Percentiles rank a stretch among this genome's conserved stretches.
phyloP scores from a whole-genome alignment of 805 yeast species.

The Nakazawaea wickerhamii region DNA sequence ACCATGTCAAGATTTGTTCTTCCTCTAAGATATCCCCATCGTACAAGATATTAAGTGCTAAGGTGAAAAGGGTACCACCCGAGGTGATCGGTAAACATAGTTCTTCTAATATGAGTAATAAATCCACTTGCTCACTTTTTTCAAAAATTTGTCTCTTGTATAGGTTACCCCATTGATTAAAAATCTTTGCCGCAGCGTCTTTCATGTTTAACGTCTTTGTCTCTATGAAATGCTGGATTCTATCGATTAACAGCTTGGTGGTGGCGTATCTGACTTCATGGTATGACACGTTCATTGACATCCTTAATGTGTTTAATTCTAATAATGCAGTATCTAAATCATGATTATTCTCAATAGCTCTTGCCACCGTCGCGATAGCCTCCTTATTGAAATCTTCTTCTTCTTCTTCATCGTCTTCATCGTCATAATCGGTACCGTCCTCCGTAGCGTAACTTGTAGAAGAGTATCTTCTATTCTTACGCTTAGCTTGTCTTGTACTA shows the following conservation, averaged over 20 bases:
- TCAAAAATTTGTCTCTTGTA: constrained; percentile 84
- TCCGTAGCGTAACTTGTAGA: constrained; percentile 24
- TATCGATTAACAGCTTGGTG: constrained; percentile 58
- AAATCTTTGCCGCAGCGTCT: constrained; percentile 71
- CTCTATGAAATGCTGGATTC: constrained; percentile 67
- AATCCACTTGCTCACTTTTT: constrained; percentile 68
- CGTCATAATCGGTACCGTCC: constrained; percentile 25
- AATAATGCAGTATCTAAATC: constrained; percentile 88
- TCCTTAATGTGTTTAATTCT: constrained; percentile 89
- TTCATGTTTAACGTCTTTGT: constrained; percentile 74
- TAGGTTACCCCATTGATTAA: constrained; percentile 76
- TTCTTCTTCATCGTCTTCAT: constrained; percentile 34
- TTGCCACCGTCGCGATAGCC: constrained; percentile 88
- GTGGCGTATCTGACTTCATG: constrained; percentile 89
- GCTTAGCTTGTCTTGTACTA: constrained; percentile 34
- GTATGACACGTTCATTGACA: constrained; percentile 96
- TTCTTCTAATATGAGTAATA: constrained; percentile 48
- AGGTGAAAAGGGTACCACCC: constrained; percentile 46
- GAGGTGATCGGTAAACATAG: constrained; percentile 37
- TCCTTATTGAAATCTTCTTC: constrained; percentile 81
- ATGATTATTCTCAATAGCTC: constrained; percentile 91
- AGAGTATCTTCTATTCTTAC: constrained; percentile 33
- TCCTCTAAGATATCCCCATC: constrained; percentile 82
- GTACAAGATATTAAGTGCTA: constrained; percentile 57
- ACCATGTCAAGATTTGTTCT: constrained; percentile 77